Conservation (phyloP, 192 early-diverging fungal species). For the Umbelopsis sp. region DNA sequence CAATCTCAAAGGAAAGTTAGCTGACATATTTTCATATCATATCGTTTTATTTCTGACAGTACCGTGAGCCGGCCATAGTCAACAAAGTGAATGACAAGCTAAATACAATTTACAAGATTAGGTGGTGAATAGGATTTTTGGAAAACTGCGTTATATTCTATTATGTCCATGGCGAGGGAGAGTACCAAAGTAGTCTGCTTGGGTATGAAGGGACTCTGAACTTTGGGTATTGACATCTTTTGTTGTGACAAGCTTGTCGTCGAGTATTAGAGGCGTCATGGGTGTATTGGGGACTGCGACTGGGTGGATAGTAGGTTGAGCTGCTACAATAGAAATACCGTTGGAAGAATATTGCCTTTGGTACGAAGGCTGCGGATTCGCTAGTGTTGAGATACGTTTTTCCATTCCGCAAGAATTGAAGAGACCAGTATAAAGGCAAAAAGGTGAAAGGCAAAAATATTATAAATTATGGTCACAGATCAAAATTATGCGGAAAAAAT, state of each 20-base stretch:
- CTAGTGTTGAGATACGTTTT: not conserved
- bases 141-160: too few relatives aligned
- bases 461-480: not conserved
- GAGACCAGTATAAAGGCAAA: not conserved
- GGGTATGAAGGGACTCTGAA: too few relatives aligned
- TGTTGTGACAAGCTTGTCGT: not conserved
- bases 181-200: too few relatives aligned
- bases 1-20: too few relatives aligned
- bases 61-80: too few relatives aligned
- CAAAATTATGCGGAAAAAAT: not conserved
- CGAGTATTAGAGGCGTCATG: not conserved
- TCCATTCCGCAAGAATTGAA: not conserved
- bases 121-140: too few relatives aligned
- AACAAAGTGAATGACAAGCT: too few relatives aligned
- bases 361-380: not conserved
- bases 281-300: not conserved
- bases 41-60: too few relatives aligned
- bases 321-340: not conserved
- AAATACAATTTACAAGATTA: too few relatives aligned
- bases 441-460: not conserved
- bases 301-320: not conserved
- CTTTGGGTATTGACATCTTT: too few relatives aligned
- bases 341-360: not conserved
- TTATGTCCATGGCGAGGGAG: too few relatives aligned
- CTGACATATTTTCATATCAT: too few relatives aligned